Base-by-base conservation (phyloP, 2,329 filamentous ascomycete genomes). In the Knufia fluminis region DNA sequence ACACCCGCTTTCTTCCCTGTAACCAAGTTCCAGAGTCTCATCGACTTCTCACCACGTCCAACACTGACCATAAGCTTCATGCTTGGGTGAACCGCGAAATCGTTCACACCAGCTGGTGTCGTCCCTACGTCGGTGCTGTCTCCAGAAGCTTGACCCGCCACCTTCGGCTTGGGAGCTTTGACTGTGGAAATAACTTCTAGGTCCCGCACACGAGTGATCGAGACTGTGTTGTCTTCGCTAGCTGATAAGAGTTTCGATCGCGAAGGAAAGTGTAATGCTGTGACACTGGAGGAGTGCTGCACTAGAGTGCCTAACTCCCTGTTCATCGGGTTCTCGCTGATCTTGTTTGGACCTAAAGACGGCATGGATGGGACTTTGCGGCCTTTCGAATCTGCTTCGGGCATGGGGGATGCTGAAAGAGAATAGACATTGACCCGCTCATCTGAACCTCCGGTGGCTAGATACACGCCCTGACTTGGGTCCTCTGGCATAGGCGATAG, bases 1-100 rank as follows among this genome's bases (percentile, higher is more conserved):
- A 95, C 90, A 24, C 90, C 88, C 1, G 90, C 90, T 71, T 95
- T 96, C 71, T 91, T 94, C 14, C 90, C 92, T 2, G 91, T 97
- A 57, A 97, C 89, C 55, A 98, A 67, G 62, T 98, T 97, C 92
- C 92, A 98, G 56, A 97, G 68, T 56, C 92, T 75, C 86, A 98
- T 94, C 62, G 83, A 88, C 56, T 81, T 82, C 71, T 98, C 92
- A 56, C 89, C 89, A 60, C 84, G 87, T 58, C 87, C 85, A 7
- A 97, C 89, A 59, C 81, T 94, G 52, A 98, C 80, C 86, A 97
- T 95, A 45, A 98, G 73, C 70, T 96, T 97, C 78, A 94, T 87
- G 65, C 86, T 94, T 0, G 92, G 91, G 65, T 98, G 92, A 22
- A 98, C 85, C 1, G 91, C 88, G 65, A 98, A 94, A 65, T 90